phyloP scores from a whole-genome alignment of 768 basidiomycete species.

The Holtermanniella nyarrowii region DNA sequence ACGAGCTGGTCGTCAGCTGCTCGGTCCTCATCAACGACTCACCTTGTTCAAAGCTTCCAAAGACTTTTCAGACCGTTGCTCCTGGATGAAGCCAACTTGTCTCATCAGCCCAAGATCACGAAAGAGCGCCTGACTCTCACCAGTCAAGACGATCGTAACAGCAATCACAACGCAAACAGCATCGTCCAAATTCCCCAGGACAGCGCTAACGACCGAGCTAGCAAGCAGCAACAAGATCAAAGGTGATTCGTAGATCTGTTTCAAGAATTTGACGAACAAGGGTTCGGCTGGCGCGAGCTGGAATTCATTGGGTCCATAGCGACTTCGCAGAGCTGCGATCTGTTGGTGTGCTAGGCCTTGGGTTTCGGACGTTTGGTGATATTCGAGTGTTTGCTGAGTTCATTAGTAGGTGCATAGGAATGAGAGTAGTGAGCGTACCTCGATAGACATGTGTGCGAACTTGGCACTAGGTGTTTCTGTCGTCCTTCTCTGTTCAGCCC shows the following conservation, averaged over 20 bases:
- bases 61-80: conserved; percentile 86
- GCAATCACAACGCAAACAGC: conserved; percentile 87
- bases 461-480: conserved; percentile 37
- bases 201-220: conserved; percentile 74
- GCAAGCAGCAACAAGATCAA: conserved; percentile 81
- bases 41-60: conserved; percentile 83
- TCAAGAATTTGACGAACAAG: conserved; percentile 72
- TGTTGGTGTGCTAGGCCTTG: conserved; percentile 56
- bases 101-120: neutral
- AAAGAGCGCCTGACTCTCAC: conserved; percentile 44
- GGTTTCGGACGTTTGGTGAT: conserved; percentile 56
- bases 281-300: conserved; percentile 73
- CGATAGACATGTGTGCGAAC: conserved; percentile 30
- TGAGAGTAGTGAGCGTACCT: conserved; percentile 15
- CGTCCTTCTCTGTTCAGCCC: conserved; percentile 9
- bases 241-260: conserved; percentile 91
- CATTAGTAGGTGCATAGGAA: neutral
- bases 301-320: conserved; percentile 89
- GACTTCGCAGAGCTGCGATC: conserved; percentile 54
- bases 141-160: conserved; percentile 83
- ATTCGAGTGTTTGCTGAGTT: conserved; percentile 58
- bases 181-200: conserved; percentile 94
- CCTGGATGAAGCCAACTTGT: conserved; percentile 85
- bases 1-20: conserved; percentile 50
- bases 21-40: neutral